Base-by-base conservation (phyloP, 352 stramenopile genomes). In the Pythium rishiriense region DNA sequence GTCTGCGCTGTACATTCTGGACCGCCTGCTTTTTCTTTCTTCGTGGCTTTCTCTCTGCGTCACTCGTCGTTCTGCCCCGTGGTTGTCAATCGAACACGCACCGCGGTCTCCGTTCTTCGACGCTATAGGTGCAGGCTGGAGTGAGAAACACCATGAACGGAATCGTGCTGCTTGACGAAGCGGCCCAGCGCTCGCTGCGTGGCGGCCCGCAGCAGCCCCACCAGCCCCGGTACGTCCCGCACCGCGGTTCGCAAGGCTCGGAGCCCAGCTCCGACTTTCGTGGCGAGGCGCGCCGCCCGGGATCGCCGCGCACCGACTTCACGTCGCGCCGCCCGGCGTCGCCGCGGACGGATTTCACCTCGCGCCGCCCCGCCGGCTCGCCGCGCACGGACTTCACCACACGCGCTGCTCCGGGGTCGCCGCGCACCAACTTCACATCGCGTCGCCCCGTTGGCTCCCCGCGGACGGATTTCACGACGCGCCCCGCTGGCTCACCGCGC, bases 101-200 rank as follows among this genome's bases (percentile, higher is more conserved):
- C 8, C 33, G 10, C 37, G 11, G 37, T 4, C 37, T 17, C 37
- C 37, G 19, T 35, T 35, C 4, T 31, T 49, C 43, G 43, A 7
- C n/a, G 12, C 50, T 19, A 46, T 29, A 7, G 26, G n/a, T 29
- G 10, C 10, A 35, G 31, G n/a, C n/a, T n/a, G n/a, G n/a, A n/a
- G n/a, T 8, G 17, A 45, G 17, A 6, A 33, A 52, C 49, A 55
- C 37, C 15, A 62, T 62, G 51, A 62, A 51, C 62, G 62, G 54
- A 11, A 47, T 89, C 59, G 55, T 85, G 31, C 49, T 87, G 26
- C 68, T 87, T 24, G 78, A 89, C 51, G 76, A 87, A 41, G 72
- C 82, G 26, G 74, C 85, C 63, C 72, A 85, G 70, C 78, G 70
- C 15, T 55, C 68, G 58, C 62, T 89, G 41, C 41, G 21, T 8